phyloP scores from a whole-genome alignment of 805 yeast species.

The Saccharomycopsis capsularis region DNA sequence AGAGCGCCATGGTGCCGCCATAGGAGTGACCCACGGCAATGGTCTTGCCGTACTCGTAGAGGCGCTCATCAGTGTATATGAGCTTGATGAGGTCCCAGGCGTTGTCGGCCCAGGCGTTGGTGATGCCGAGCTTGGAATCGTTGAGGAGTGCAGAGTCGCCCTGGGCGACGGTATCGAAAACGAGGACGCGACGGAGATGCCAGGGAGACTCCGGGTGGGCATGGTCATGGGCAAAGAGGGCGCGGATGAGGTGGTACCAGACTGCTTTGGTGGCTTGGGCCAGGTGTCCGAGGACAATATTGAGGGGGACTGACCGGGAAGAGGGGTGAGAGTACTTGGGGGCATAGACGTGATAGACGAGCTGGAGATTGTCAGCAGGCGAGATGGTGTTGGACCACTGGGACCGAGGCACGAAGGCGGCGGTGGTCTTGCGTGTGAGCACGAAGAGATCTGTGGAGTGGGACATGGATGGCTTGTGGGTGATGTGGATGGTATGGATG shows the following conservation, averaged over 20 bases:
- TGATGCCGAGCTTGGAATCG: conserved; percentile 47
- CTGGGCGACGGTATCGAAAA: conserved; percentile 54
- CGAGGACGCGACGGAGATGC: conserved; percentile 40
- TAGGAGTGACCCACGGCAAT: conserved; percentile 65
- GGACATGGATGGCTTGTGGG: no score
- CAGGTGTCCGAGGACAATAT: conserved; percentile 48
- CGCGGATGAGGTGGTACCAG: conserved; percentile 52
- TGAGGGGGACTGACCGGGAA: conserved; percentile 18
- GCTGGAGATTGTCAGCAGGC: conserved; percentile 36
- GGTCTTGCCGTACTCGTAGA: conserved; percentile 24
- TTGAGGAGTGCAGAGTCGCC: conserved; percentile 65
- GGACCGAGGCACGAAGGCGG: conserved; percentile 33
- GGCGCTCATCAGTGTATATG: conserved; percentile 33
- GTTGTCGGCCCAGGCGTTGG: conserved; percentile 61
- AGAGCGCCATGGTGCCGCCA: conserved; percentile 55
- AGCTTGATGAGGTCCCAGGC: conserved; percentile 48
- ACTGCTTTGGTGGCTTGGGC: conserved; percentile 56
- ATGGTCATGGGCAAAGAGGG: conserved; percentile 31
- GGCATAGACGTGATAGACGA: conserved; percentile 44
- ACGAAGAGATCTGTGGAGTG: no score
- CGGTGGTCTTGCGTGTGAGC: conserved; percentile 6
- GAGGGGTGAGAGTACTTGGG: no score
- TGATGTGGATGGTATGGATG: no score
- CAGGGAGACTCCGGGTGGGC: conserved; percentile 24
- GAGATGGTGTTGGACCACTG: conserved; percentile 34